These are phyloP conservation scores for Verticillium klebahnii DNA, from an alignment of 2,329 filamentous ascomycete genomes.

Conservation along the genomic window DNA sequence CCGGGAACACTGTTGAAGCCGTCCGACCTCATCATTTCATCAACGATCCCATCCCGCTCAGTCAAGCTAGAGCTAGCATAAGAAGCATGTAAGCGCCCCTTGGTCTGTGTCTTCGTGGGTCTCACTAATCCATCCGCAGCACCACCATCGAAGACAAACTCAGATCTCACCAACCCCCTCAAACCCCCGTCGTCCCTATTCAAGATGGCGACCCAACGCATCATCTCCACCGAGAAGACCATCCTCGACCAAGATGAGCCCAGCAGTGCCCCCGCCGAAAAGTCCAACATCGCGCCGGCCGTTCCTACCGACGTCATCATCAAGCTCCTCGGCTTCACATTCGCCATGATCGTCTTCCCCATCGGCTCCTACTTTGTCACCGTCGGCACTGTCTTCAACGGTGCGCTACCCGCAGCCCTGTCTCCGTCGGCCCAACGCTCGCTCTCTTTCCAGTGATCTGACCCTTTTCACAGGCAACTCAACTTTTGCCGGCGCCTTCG, in stretches of 20 bases:
- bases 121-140: neutral
- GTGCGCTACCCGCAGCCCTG: conserved; percentile 38
- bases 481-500: conserved; percentile 78
- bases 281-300: conserved; percentile 74
- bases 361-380: conserved; percentile 87
- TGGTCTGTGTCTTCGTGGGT: no score
- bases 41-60: neutral
- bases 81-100: no score
- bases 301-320: conserved; percentile 83
- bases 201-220: conserved; percentile 66
- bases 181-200: neutral
- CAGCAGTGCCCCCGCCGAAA: conserved; percentile 37
- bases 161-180: neutral
- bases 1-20: neutral
- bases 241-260: conserved; percentile 56
- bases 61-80: no score
- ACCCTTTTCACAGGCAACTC: conserved; percentile 62
- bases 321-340: conserved; percentile 85
- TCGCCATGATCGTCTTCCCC: conserved; percentile 84
- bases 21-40: neutral
- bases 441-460: neutral
- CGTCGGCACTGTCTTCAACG: conserved; percentile 70
- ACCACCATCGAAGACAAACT: neutral
- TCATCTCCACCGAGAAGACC: conserved; percentile 61
- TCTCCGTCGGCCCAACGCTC: neutral